These are phyloP conservation scores for Cytospora chrysosperma DNA, from an alignment of 2,329 filamentous ascomycete genomes.

Conservation along the genomic window DNA sequence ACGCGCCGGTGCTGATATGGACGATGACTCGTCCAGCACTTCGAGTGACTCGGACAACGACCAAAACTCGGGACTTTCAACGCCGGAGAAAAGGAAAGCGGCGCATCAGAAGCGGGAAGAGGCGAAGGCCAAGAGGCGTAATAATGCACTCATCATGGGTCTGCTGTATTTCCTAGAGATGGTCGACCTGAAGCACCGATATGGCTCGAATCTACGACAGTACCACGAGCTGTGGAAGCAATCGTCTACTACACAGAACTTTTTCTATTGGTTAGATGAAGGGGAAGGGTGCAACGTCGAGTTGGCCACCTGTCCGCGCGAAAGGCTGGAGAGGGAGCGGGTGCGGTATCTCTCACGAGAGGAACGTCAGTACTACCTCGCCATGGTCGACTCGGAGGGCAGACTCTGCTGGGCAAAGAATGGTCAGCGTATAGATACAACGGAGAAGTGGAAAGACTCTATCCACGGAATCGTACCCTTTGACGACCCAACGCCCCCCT, in stretches of 20 bases:
- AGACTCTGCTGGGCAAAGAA: constrained; percentile 87
- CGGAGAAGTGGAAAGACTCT: constrained; percentile 73
- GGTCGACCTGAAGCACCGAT: constrained; percentile 83
- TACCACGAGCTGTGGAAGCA: constrained; percentile 85
- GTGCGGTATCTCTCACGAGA: constrained; percentile 83
- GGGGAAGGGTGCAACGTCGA: constrained; percentile 73
- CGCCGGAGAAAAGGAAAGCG: constrained; percentile 39
- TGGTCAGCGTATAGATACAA: constrained; percentile 73
- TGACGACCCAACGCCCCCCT: constrained; percentile 60
- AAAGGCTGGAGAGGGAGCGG: constrained; percentile 72
- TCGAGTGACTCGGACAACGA: constrained; percentile 45
- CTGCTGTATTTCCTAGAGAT: constrained; percentile 83
- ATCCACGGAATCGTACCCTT: constrained; percentile 68
- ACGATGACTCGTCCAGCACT: constrained; percentile 35
- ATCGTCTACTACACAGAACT: constrained; percentile 76
- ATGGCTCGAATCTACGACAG: constrained; percentile 75
- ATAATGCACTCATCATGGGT: constrained; percentile 76
- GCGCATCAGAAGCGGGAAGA: constrained; percentile 43
- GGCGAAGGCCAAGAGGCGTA: constrained; percentile 56
- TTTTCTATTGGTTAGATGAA: constrained; percentile 90
- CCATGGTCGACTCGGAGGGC: constrained; percentile 71
- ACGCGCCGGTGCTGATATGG: constrained; percentile 68
- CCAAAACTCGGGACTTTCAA: constrained; percentile 33
- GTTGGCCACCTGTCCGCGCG: constrained; percentile 69
- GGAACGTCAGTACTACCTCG: constrained; percentile 78